Conservation (phyloP, 805 yeast species). For the Nakazawaea wyomingensis region DNA sequence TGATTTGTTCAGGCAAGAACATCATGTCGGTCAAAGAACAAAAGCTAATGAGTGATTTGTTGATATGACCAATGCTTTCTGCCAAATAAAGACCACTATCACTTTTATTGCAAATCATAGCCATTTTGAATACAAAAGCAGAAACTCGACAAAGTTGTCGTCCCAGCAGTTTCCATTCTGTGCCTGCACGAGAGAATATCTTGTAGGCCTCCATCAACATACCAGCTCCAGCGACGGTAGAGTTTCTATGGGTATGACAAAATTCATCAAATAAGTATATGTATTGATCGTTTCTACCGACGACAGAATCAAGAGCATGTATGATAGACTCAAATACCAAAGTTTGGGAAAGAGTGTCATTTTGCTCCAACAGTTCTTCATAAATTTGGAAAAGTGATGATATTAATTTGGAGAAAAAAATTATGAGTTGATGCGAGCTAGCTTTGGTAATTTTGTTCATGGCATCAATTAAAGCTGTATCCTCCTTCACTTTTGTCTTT, state of each 20-base stretch:
- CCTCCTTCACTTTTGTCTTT: constrained; percentile 35
- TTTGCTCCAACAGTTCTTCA: constrained; percentile 19
- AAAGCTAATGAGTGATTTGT: constrained; percentile 35
- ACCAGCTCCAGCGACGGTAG: constrained; percentile 1
- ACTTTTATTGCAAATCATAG: constrained; percentile 21
- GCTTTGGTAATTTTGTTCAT: constrained; percentile 48
- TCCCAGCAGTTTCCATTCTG: constrained; percentile 58
- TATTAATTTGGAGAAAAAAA: constrained; percentile 57
- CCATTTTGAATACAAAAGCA: constrained; percentile 42
- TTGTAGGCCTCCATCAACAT: constrained; percentile 20
- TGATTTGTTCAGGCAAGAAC: constrained; percentile 57
- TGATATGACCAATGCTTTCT: constrained; percentile 23
- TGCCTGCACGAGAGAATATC: constrained; percentile 42
- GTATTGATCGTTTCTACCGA: constrained; percentile 64
- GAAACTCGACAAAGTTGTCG: constrained; percentile 60
- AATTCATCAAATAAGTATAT: constrained; percentile 51
- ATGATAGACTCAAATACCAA: constrained; percentile 52
- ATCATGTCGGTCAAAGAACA: constrained; percentile 40
- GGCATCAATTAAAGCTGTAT: constrained; percentile 32
- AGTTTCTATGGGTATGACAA: constrained; percentile 25
- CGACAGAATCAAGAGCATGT: constrained; percentile 54
- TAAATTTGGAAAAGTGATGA: constrained; percentile 32
- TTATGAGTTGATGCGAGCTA: constrained; percentile 48
- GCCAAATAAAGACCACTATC: constrained; percentile 14
- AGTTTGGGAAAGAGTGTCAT: constrained; percentile 22